A percentile compares a stretch with the other conserved stretches of the same genome.
Evolutionary conservation across 2,329 filamentous ascomycete species (phyloP).

Genomic region (Mycogone perniciosa): DNA sequence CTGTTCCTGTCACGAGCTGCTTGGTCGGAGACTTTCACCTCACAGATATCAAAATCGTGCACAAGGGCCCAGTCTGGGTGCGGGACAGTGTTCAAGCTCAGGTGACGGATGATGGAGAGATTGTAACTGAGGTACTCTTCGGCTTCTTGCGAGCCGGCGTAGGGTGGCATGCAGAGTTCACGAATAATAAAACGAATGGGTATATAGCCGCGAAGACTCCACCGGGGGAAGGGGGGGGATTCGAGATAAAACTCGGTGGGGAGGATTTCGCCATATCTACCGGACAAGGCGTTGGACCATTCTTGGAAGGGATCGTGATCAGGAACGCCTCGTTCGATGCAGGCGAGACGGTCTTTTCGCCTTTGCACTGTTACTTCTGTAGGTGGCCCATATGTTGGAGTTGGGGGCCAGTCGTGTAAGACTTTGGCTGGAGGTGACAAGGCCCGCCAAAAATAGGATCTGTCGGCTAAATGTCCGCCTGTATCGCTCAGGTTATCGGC

Average conservation of each 20-base stretch:
- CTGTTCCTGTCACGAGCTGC: neutral
- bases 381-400: no score
- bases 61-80: conserved; percentile 4
- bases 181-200: conserved; percentile 11
- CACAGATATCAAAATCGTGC: neutral
- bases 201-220: neutral
- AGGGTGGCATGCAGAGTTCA: conserved; percentile 10
- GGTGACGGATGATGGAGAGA: conserved; percentile 17
- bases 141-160: conserved; percentile 3
- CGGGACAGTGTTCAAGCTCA: conserved; percentile 3
- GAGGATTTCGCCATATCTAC: neutral
- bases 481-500: no score
- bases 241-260: conserved; percentile 1
- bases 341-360: neutral
- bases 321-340: neutral
- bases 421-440: no score
- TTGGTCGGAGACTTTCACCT: neutral
- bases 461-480: no score
- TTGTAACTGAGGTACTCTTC: conserved; percentile 17
- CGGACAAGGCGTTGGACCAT: neutral
- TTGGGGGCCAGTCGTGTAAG: no score
- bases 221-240: neutral
- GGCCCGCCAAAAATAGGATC: no score
- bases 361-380: neutral
- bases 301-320: neutral